Base-by-base conservation (phyloP, 305 asterid species). In the Striga hermonthica region DNA sequence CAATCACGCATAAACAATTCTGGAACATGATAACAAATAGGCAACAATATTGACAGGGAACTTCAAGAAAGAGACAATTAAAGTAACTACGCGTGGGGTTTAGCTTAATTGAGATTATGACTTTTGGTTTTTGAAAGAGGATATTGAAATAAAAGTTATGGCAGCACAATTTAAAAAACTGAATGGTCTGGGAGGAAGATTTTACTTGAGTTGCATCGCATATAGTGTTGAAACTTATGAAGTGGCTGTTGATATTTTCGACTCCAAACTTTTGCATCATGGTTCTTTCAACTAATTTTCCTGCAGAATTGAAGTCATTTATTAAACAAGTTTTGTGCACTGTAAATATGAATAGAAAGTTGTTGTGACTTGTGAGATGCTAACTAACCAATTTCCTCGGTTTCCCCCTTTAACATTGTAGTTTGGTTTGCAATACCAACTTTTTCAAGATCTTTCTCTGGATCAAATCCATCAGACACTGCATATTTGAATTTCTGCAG, bases 351-450 rank as follows among this genome's bases (percentile, higher is more conserved):
- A 38, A 38, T 31, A 69, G 48, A 48, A 64, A 39, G 37, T 71
- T 63, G 41, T 11, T 34, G 43, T 47, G 3, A 11, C 38, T 11
- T 34, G 43, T 47, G 3, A 11, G 13, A 34, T 38, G 57, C 10
- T 12, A 34, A 59, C 64, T 76, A 62, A 93, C 99, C 99, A 66
- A 93, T 93, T 36, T 93, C 97, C 81, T 93, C 99, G 31, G 97
- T 93, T 83, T 93, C 99, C 64, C 99, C 99, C 84, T 93, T 90
- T 67, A 93, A 79, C 99, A 93, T 93, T 8, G 99, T 93, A 53
- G 99, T 93, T 82, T 93, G 99, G 77, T 93, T 93, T 36, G 99
- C 99, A 75, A 93, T 84, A 68, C 99, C 99, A 76, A 78, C 74
- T 86, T 88, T 93, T 16, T 74, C 79, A 58, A 93, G 96, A 77